Conservation (phyloP, 306 rosid genomes). For the Nissolia schottii region DNA sequence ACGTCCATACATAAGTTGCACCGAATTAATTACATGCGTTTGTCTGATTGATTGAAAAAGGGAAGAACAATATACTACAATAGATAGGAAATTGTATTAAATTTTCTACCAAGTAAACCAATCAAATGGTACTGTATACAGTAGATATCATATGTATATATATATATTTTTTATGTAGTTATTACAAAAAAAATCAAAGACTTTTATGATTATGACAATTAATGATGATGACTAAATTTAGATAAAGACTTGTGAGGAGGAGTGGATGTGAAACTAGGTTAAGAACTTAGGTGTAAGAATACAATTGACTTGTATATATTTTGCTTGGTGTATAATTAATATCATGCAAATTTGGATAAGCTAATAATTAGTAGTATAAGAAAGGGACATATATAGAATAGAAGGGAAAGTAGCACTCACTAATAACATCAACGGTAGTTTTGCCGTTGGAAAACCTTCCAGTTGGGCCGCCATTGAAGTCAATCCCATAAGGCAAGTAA, state of each 20-base stretch:
- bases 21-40: not conserved
- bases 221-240: too few relatives aligned
- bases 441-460: constrained; percentile 94
- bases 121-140: too few relatives aligned
- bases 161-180: too few relatives aligned
- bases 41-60: not conserved
- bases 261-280: not conserved
- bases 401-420: too few relatives aligned
- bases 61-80: not conserved
- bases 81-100: too few relatives aligned
- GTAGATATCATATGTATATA: too few relatives aligned
- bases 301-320: not conserved
- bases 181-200: too few relatives aligned
- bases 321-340: too few relatives aligned
- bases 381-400: not conserved
- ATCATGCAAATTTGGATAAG: not conserved
- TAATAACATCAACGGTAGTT: constrained; percentile 66
- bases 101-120: too few relatives aligned
- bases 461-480: constrained; percentile 61
- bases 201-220: not conserved
- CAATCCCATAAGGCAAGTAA: constrained; percentile 82
- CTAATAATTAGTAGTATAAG: too few relatives aligned
- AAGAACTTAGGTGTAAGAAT: not conserved
- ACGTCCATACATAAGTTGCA: not conserved
- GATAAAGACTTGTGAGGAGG: too few relatives aligned